Evolutionary conservation across 495 filamentous ascomycete genomes (phyloP), one percentile per base, ranked within the genome.

Genomic region (Xylaria palmicola): DNA sequence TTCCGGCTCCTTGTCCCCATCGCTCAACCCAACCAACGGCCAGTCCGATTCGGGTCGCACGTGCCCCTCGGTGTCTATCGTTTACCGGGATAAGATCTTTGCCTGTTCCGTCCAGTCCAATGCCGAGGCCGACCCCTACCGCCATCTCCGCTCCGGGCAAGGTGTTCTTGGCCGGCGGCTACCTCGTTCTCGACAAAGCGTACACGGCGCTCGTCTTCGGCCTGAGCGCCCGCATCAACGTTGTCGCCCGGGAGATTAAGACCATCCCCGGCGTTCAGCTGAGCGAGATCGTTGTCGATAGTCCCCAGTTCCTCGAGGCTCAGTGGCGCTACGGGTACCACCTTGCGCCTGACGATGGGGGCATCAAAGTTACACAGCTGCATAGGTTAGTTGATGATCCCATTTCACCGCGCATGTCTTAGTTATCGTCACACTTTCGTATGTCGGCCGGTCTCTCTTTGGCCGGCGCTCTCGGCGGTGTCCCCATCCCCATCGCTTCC

Each of bases 81-180:
- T 29, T 58, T 22, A 41, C 24, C 22, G 9, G 20, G 12, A 24
- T n/a, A 36, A 58, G 24, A 27, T 34, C 15, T 26, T 40, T 22
- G 20, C 55, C 6, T 20, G 43, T 29, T 20, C 17, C 7, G 37
- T 24, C 41, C 47, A 39, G 0, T 60, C 37, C 62, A 59, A 72
- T 72, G 69, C 65, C 69, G 67, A 62, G 47, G 30, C 9, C 40
- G 12, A 51, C 50, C 37, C 54, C 65, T 36, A 69, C 62, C 55
- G 91, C 90, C 66, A 82, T 95, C 64, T 97, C 93, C 62, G 93
- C 95, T 2, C 94, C 94, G 22, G 94, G 94, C 50, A 98, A 98
- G 77, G 95, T 98, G 43, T 83, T 98, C 45, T 82, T 98, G 15
- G 91, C 93, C 49, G 94, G 94, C 39, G 94, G 94, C 41, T 98